phyloP scores from a whole-genome alignment of 2,329 filamentous ascomycete genomes.

The Thelonectria blattea region DNA sequence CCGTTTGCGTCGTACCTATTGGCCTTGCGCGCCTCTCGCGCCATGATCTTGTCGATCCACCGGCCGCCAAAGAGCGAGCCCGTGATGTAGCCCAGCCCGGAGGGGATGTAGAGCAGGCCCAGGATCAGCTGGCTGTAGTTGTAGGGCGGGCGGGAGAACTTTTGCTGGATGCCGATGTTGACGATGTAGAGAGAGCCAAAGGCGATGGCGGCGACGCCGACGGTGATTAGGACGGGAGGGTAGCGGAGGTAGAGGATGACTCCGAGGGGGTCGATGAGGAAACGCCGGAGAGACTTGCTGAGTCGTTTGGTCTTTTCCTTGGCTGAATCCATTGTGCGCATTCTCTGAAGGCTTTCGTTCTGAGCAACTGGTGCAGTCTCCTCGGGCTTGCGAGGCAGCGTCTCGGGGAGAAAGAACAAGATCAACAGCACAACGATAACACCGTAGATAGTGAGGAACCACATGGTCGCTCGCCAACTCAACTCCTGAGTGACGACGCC shows the following conservation, averaged over 20 bases:
- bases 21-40: constrained; percentile 72
- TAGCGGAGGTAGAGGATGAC: constrained; percentile 76
- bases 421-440: constrained; percentile 61
- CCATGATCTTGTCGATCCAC: constrained; percentile 85
- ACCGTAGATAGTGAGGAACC: constrained; percentile 77
- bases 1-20: constrained; percentile 72
- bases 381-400: constrained; percentile 51
- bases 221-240: constrained; percentile 73
- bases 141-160: constrained; percentile 72
- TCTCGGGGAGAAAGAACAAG: constrained; percentile 69
- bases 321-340: constrained; percentile 67
- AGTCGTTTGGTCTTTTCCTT: constrained; percentile 61
- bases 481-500: constrained; percentile 72
- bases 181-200: constrained; percentile 78
- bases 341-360: constrained; percentile 47
- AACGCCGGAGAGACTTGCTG: constrained; percentile 60
- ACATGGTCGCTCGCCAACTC: constrained; percentile 79
- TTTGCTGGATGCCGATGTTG: constrained; percentile 77
- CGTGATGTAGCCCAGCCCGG: constrained; percentile 73
- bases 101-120: constrained; percentile 79
- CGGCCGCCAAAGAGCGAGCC: constrained; percentile 72
- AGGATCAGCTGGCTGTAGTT: constrained; percentile 70
- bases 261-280: constrained; percentile 74
- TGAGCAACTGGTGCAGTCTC: constrained; percentile 1
- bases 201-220: constrained; percentile 75